These are phyloP conservation scores for Fusarium tricinctum DNA, from an alignment of 2,329 filamentous ascomycete genomes.

Conservation along the genomic window DNA sequence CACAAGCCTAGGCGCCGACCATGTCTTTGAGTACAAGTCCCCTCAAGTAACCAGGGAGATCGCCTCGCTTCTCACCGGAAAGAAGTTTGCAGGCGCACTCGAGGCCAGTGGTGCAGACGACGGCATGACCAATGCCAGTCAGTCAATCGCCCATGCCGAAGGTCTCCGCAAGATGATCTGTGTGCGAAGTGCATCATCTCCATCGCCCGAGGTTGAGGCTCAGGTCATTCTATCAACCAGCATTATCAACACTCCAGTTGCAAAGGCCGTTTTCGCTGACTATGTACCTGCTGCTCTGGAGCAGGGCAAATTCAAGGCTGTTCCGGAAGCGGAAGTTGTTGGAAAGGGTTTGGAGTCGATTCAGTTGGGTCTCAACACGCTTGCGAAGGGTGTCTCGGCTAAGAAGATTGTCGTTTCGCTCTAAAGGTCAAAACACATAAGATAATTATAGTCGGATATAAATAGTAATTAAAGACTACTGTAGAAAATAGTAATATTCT, in stretches of 20 bases:
- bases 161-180: constrained; percentile 32
- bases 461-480: neutral
- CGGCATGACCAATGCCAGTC: neutral
- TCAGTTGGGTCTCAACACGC: constrained; percentile 21
- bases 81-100: constrained; percentile 20
- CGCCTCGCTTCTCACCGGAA: constrained; percentile 7
- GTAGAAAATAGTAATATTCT: neutral
- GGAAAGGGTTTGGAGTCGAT: constrained; percentile 27
- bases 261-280: constrained; percentile 32
- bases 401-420: constrained; percentile 36
- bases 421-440: neutral
- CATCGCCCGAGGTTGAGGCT: neutral
- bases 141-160: constrained; percentile 22
- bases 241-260: constrained; percentile 28
- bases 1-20: constrained; percentile 59
- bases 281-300: constrained; percentile 31
- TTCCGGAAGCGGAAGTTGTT: constrained; percentile 27
- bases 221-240: constrained; percentile 22
- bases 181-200: constrained; percentile 5
- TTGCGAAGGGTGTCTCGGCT: constrained; percentile 33
- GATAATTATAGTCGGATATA: too few species aligned
- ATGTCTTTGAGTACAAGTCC: constrained; percentile 61
- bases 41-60: constrained; percentile 39
- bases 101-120: constrained; percentile 31
- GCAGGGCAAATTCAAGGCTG: constrained; percentile 22